phyloP scores from a whole-genome alignment of 306 rosid genomes.

The Amphicarpaea edgeworthii region DNA sequence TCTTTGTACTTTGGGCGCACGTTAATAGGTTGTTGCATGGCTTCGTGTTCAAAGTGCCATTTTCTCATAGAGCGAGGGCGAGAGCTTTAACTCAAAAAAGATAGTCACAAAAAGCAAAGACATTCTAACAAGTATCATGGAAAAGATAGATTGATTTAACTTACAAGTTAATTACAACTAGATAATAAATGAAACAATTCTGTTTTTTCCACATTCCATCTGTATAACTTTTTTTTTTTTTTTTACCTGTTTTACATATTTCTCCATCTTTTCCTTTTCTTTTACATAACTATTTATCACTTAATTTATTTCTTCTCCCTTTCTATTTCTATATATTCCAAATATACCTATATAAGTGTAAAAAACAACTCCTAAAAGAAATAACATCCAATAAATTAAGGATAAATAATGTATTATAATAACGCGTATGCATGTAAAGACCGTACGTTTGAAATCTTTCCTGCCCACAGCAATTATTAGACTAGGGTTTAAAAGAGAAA shows the following conservation, averaged over 20 bases:
- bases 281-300: neutral
- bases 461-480: neutral
- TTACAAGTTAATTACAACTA: neutral
- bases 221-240: neutral
- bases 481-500: too few relatives aligned
- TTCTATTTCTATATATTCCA: neutral
- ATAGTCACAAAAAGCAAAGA: conserved; percentile 7
- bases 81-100: conserved; percentile 31
- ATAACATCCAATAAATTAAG: neutral
- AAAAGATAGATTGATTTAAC: conserved; percentile 17
- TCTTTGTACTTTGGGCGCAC: conserved; percentile 36
- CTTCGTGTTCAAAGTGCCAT: conserved; percentile 21
- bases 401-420: neutral
- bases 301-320: neutral
- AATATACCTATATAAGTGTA: neutral
- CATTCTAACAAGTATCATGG: conserved; percentile 6
- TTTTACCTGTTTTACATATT: neutral
- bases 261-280: neutral
- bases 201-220: neutral
- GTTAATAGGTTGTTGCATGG: conserved; percentile 39
- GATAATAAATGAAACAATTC: neutral
- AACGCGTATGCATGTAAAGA: neutral
- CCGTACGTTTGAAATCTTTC: neutral
- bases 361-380: neutral
- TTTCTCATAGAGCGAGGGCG: neutral